Evolutionary conservation across 495 filamentous ascomycete species (phyloP).

Genomic region (Aspergillus indologenus): DNA sequence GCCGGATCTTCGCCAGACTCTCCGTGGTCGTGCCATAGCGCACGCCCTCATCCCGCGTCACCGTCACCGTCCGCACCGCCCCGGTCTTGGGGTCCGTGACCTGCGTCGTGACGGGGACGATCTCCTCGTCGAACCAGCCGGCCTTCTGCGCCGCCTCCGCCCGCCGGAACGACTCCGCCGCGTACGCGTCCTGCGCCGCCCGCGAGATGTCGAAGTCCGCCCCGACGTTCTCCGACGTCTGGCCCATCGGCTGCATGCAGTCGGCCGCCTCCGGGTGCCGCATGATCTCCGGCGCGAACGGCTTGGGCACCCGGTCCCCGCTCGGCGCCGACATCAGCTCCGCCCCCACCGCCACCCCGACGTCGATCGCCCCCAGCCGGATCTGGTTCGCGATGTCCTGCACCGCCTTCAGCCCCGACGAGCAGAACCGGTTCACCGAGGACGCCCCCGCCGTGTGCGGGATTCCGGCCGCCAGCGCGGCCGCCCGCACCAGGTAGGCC

Average conservation of each 20-base stretch:
- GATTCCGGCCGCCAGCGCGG: conserved; percentile 87
- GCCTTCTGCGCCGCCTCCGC: conserved; percentile 91
- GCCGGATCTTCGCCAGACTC: conserved; percentile 75
- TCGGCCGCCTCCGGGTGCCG: conserved; percentile 74
- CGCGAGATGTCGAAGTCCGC: conserved; percentile 82
- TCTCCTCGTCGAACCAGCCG: conserved; percentile 93
- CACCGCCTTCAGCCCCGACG: conserved; percentile 88
- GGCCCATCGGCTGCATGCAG: conserved; percentile 94
- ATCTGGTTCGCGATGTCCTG: conserved; percentile 95
- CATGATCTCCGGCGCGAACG: conserved; percentile 77
- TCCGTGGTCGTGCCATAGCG: conserved; percentile 87
- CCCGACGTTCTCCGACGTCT: conserved; percentile 96
- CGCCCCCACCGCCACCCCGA: conserved; percentile 83
- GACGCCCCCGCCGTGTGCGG: conserved; percentile 81
- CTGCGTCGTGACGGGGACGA: conserved; percentile 75
- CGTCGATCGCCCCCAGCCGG: conserved; percentile 70
- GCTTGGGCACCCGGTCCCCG: conserved; percentile 61
- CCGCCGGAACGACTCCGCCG: conserved; percentile 79
- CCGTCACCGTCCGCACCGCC: conserved; percentile 68
- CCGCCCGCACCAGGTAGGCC: conserved; percentile 85
- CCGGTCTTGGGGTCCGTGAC: conserved; percentile 82
- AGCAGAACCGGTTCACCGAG: conserved; percentile 93
- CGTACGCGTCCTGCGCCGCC: conserved; percentile 77
- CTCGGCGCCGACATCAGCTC: conserved; percentile 74
- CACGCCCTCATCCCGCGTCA: conserved; percentile 85